Evolutionary conservation across 2,329 filamentous ascomycete species (phyloP).

Genomic region (Calonectria pseudoturangicola): DNA sequence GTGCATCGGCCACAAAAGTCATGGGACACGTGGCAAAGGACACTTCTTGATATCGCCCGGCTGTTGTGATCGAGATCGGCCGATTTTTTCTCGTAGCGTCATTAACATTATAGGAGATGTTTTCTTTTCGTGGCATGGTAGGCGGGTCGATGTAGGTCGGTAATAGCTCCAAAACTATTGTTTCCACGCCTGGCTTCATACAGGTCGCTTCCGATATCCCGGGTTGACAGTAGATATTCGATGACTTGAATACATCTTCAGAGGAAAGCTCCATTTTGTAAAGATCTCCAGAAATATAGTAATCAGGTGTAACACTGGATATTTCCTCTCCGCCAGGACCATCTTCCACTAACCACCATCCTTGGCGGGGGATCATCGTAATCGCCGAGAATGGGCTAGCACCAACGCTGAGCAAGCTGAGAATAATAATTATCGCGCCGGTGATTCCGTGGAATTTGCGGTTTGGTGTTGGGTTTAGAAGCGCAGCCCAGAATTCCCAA

Average conservation of each 20-base stretch:
- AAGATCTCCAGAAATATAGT: neutral
- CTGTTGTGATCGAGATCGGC: neutral
- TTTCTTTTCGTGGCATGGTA: neutral
- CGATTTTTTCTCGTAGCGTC: neutral
- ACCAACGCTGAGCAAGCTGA: neutral
- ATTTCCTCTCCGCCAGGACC: neutral
- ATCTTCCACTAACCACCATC: conserved; percentile 1
- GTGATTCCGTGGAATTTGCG: neutral
- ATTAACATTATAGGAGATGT: neutral
- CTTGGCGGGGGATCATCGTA: conserved; percentile 1
- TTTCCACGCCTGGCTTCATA: neutral
- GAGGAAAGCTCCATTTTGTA: neutral
- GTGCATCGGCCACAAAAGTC: neutral
- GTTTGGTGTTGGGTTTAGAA: neutral
- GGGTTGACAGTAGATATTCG: neutral
- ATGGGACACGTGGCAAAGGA: neutral
- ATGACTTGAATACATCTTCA: neutral
- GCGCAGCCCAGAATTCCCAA: conserved; percentile 5
- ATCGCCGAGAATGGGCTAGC: conserved; percentile 11
- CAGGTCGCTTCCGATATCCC: neutral
- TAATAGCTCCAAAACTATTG: neutral
- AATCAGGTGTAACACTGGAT: neutral
- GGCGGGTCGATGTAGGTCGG: neutral
- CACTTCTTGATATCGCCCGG: neutral
- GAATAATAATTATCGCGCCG: neutral